Evolutionary conservation across 495 filamentous ascomycete species (phyloP), one percentile per base, ranked within the genome.

Genomic region (Tuber brumale): DNA sequence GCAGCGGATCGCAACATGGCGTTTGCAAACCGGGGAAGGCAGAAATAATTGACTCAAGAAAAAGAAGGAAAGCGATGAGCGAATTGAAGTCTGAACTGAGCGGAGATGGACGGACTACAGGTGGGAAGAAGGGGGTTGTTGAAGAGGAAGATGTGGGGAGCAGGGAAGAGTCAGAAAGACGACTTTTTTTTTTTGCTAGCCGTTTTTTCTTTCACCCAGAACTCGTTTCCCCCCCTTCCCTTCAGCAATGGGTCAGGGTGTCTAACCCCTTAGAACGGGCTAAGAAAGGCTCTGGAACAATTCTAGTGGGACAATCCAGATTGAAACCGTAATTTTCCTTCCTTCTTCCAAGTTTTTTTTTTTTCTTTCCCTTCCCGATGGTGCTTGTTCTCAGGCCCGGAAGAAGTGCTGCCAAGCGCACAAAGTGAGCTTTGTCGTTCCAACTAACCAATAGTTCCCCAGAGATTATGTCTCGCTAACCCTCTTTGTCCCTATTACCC

Each of bases 1-100:
- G 71, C 48, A 12, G 76, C 48, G 76, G 80, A 82, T 77, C 80
- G 74, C 42, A 82, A 72, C 81, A 82, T 82, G 74, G 70, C 66
- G 76, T 72, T 66, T 35, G 72, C 37, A 75, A 72, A n/a, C 48
- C 23, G 37, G 66, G 45, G 27, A 43, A 79, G 74, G 44, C 61
- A 69, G 71, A 45, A 61, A 70, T 61, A 78, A 72, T 61, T 70
- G 70, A 72, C 72, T 75, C 75, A 76, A 61, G 71, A 79, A 76
- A 76, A 72, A 73, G 71, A 76, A 46, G 39, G 76, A 77, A 66
- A 44, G 14, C 41, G 71, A 74, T 35, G 75, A 74, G 71, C 75
- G 71, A 76, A 77, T 79, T 76, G 72, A 66, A 66, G 57, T 66
- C 31, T 66, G 57, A 76, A 70, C 66, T 70, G 74, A 70, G 72